Base-by-base conservation (phyloP, 495 filamentous ascomycete genomes). In the Chaetomium tenue region DNA sequence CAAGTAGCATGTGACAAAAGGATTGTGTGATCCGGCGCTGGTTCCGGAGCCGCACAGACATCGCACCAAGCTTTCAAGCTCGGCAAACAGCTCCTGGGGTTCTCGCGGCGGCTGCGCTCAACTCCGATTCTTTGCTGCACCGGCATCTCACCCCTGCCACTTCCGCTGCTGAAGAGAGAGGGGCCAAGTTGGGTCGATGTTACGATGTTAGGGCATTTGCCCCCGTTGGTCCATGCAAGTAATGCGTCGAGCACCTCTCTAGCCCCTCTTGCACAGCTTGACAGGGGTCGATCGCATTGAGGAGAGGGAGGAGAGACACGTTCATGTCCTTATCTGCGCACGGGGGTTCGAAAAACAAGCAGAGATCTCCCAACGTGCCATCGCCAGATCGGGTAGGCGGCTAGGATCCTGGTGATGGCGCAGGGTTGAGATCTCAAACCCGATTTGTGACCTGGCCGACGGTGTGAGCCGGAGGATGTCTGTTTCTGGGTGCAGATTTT, bases 1-100 rank as follows among this genome's bases (percentile, higher is more conserved):
- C 39, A 28, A 28, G 39, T 13, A 11, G n/a, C 54, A 58, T 44
- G 23, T 28, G 55, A 28, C 39, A 28, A 44, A 44, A 44, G 22
- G 15, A 46, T 15, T 25, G 55, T 40, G 33, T 58, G 55, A 58
- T 44, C n/a, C 39, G 54, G 61, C 60, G 61, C 62, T 65, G 57
- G 65, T 56, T 70, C 71, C 71, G 65, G 64, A 22, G 59, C 60
- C 69, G 72, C 71, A 73, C 71, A 73, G 72, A 72, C 71, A 58
- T 55, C 61, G 66, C 28, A 59, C 48, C 62, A 53, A 52, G 37
- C 5, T n/a, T 18, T 2, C 39, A 18, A 26, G 33, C 5, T 9
- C 54, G n/a, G 22, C 26, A n/a, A 37, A 13, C 4, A 28, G 44
- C 46, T 51, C 40, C 52, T 42, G 11, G 28, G 13, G 22, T 60